Evolutionary conservation across 257 asterid species (phyloP).

Genomic region (Leptodermis oblonga): DNA sequence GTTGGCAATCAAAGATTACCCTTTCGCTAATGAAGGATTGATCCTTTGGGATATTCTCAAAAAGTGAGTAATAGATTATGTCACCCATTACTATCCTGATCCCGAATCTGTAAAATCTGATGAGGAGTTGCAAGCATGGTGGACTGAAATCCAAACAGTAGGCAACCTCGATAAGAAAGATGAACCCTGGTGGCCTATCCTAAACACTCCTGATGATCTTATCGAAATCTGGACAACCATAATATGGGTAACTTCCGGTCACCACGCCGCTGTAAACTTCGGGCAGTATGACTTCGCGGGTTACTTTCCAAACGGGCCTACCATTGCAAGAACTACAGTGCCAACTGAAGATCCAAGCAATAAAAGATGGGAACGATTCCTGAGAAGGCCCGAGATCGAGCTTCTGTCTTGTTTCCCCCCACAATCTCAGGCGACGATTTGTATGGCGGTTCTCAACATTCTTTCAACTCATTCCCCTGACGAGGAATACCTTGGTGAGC

Average conservation of each 20-base stretch:
- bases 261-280: constrained; percentile 81
- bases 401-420: constrained; percentile 55
- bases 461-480: constrained; percentile 76
- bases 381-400: constrained; percentile 55
- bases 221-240: constrained; percentile 56
- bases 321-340: constrained; percentile 52
- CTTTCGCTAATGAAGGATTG: constrained; percentile 72
- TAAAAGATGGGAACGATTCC: constrained; percentile 32
- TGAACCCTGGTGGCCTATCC: constrained; percentile 73
- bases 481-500: constrained; percentile 64
- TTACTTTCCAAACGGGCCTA: constrained; percentile 71
- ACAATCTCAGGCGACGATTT: constrained; percentile 48
- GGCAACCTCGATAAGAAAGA: constrained; percentile 79
- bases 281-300: constrained; percentile 67
- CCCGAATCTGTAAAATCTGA: constrained; percentile 33
- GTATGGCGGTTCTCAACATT: constrained; percentile 56
- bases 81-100: constrained; percentile 45
- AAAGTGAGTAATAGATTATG: constrained; percentile 65
- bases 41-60: constrained; percentile 67
- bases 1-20: constrained; percentile 71
- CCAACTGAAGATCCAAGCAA: constrained; percentile 58
- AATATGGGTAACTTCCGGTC: constrained; percentile 69
- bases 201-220: constrained; percentile 40
- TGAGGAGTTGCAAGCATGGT: constrained; percentile 69
- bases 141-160: constrained; percentile 57